phyloP scores from a whole-genome alignment of 257 asterid genomes.

The Eucommia ulmoides region DNA sequence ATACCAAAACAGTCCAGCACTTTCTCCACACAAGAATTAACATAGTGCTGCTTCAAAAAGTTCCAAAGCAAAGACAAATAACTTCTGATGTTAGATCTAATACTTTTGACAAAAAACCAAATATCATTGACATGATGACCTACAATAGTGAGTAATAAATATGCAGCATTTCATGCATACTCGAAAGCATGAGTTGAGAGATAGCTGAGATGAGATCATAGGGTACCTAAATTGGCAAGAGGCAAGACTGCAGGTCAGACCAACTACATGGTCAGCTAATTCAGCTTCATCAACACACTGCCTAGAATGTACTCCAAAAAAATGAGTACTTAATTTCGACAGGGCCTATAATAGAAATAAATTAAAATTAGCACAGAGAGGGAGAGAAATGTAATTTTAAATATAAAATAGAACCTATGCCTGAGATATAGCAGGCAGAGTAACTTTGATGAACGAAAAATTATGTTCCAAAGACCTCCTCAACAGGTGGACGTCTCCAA shows the following conservation, averaged over 20 bases:
- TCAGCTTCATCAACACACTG: conserved; percentile 89
- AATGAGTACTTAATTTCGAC: conserved; percentile 59
- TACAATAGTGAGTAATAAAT: too few species aligned
- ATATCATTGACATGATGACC: too few species aligned
- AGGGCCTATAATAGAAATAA: conserved; percentile 34
- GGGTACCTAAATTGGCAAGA: conserved; percentile 78
- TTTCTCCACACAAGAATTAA: too few species aligned
- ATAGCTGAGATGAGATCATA: conserved; percentile 5
- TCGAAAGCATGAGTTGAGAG: too few species aligned
- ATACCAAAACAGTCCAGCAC: too few species aligned
- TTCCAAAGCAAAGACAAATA: too few species aligned
- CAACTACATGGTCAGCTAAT: conserved; percentile 89
- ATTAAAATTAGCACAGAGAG: neutral
- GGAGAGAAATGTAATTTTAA: too few species aligned
- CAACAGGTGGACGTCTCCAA: conserved; percentile 84
- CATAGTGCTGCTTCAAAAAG: too few species aligned
- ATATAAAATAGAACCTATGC: too few species aligned
- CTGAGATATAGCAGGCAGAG: neutral
- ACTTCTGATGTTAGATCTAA: too few species aligned
- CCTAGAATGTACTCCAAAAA: conserved; percentile 62
- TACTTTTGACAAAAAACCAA: too few species aligned
- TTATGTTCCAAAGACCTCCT: conserved; percentile 54
- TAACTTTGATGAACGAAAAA: conserved; percentile 8
- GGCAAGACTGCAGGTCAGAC: conserved; percentile 85
- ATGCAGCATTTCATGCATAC: too few species aligned